Base-by-base conservation (phyloP, 2,329 filamentous ascomycete species). In the Pseudocercospora macadamiae region DNA sequence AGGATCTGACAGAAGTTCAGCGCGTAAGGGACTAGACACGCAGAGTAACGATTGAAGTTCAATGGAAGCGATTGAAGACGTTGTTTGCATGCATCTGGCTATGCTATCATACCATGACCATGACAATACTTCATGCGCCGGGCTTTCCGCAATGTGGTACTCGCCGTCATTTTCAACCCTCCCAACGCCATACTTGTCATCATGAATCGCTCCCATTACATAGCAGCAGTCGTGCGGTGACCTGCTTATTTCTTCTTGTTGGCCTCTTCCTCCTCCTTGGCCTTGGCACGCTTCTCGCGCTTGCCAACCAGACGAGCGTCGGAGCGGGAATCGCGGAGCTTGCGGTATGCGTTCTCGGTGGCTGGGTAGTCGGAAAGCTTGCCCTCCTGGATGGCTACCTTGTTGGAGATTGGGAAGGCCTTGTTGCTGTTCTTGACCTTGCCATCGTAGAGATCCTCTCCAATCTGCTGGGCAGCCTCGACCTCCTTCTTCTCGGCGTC, bases 261-360 rank as follows among this genome's bases (percentile, higher is more conserved):
- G 75, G 83, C 83, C 77, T 89, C 89, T 76, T 89, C 90, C 77
- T 93, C 90, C 72, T 88, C 89, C 84, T 89, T 93, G 74, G 91
- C 90, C 85, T 89, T 90, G 72, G 84, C 88, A 76, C 95, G 89
- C 92, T 97, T 97, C 86, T 96, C 93, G 78, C 92, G 88, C 75
- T 85, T 85, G 81, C 95, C 95, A 67, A 85, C 80, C 75, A 89
- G 83, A 79, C 93, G 89, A 74, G 89, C 87, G 76, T 96, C 90
- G 78, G 86, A 87, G 81, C 95, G 89, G 70, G 90, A 87, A 71
- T 89, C 83, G 79, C 95, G 90, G 77, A 99, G 87, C 75, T 86
- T 89, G 77, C 84, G 83, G 88, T 90, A 97, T 67, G 93, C 95
- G 79, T 88, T 89, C 80, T 92, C 89, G 82, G 93, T 89, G 75